phyloP scores from a whole-genome alignment of 2,329 filamentous ascomycete genomes.

The Fusarium sp. region DNA sequence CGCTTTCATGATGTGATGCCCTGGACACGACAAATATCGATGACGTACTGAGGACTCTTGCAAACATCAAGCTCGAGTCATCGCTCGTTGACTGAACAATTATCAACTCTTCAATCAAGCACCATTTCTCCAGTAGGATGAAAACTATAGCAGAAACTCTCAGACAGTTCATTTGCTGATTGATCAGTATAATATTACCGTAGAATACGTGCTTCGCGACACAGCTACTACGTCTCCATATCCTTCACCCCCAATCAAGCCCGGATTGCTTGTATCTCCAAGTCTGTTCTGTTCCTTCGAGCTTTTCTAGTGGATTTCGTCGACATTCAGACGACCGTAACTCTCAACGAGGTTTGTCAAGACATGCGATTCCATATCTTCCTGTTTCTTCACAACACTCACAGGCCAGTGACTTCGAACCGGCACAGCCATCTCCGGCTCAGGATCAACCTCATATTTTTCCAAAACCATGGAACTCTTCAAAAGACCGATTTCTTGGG shows the following conservation, averaged over 20 bases:
- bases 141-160: too few relatives aligned
- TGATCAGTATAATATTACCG: too few relatives aligned
- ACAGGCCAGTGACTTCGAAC: constrained; percentile 52
- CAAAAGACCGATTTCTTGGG: constrained; percentile 43
- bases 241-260: too few relatives aligned
- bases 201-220: too few relatives aligned
- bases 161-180: too few relatives aligned
- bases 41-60: not conserved
- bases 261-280: not conserved
- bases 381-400: constrained; percentile 46
- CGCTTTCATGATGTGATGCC: not conserved
- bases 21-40: not conserved
- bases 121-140: too few relatives aligned
- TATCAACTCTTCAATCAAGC: too few relatives aligned
- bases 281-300: rapidly evolving
- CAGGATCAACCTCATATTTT: constrained; percentile 37
- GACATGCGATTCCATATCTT: constrained; percentile 44
- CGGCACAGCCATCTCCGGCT: constrained; percentile 40
- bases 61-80: too few relatives aligned
- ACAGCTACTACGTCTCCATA: too few relatives aligned
- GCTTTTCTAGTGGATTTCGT: not conserved
- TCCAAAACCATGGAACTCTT: constrained; percentile 34
- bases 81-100: too few relatives aligned
- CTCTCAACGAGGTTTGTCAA: constrained; percentile 46
- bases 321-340: constrained; percentile 19